Evolutionary conservation across 164 flowering plant genomes (phyloP).

Genomic region (Saururus chinensis): DNA sequence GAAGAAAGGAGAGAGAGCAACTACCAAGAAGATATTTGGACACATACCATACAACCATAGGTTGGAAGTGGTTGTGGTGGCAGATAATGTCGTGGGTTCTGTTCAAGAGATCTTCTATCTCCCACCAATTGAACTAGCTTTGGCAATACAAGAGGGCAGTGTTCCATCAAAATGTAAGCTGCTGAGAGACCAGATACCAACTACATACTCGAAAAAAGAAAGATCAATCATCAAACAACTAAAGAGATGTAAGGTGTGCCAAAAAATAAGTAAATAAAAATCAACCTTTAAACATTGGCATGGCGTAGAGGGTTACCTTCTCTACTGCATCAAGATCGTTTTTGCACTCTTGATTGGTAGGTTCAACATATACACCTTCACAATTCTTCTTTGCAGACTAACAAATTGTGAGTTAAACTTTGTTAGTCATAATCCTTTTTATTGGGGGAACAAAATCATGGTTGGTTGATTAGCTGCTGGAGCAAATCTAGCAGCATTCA

Average conservation of each 20-base stretch:
- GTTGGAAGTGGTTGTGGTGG: slow-evolving; percentile 1
- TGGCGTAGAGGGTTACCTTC: slow-evolving; percentile 3
- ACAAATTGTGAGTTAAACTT: neutral
- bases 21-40: too few species aligned
- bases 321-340: slow-evolving; percentile 11
- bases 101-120: slow-evolving; percentile 5
- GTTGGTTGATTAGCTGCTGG: neutral
- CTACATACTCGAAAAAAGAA: slow-evolving; percentile 10
- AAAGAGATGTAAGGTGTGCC: neutral
- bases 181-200: neutral
- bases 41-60: neutral
- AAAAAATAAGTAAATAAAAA: neutral
- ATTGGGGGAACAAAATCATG: neutral
- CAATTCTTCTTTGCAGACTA: slow-evolving; percentile 24
- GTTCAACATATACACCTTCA: slow-evolving; percentile 20
- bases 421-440: neutral
- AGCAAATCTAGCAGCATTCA: too few species aligned
- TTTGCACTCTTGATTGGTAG: slow-evolving; percentile 14
- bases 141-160: slow-evolving; percentile 12
- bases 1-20: too few species aligned
- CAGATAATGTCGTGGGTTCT: neutral
- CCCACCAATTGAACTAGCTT: neutral
- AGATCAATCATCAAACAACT: neutral
- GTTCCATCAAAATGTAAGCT: slow-evolving; percentile 18
- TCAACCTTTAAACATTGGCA: neutral